These are phyloP conservation scores for Talaromyces sp. DNA, from an alignment of 2,329 filamentous ascomycete genomes.

Conservation along the genomic window DNA sequence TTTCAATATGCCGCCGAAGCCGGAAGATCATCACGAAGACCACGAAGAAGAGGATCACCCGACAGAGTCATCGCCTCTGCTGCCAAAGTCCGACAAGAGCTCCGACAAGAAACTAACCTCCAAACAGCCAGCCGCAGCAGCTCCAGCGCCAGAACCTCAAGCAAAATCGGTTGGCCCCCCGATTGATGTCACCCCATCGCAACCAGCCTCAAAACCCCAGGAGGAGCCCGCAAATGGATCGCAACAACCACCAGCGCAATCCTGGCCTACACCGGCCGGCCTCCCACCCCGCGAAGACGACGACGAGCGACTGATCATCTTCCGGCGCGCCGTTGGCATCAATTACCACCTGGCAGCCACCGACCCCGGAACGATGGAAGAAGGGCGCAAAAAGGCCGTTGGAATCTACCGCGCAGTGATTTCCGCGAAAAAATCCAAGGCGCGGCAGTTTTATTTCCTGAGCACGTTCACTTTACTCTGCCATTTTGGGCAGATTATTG, in stretches of 20 bases:
- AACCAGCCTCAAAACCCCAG: not conserved
- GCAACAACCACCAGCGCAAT: not conserved
- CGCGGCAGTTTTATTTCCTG: constrained; percentile 6
- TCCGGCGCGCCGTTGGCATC: constrained; percentile 12
- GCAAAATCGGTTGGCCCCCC: constrained; percentile 1
- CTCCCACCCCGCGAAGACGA: constrained; percentile 5
- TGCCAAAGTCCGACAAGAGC: not conserved
- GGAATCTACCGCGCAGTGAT: constrained; percentile 11
- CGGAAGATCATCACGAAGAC: not conserved
- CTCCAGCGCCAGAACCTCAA: not conserved
- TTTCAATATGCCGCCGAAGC: not conserved
- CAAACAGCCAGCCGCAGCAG: not conserved
- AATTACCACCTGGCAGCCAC: constrained; percentile 8
- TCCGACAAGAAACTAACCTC: not conserved
- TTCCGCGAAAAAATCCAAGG: constrained; percentile 1
- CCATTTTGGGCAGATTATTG: constrained; percentile 37
- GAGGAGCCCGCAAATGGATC: not conserved
- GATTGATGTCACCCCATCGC: constrained; percentile 1
- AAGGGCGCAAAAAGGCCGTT: constrained; percentile 7
- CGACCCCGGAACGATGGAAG: constrained; percentile 10
- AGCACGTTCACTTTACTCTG: constrained; percentile 7
- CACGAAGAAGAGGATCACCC: not conserved
- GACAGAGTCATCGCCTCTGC: constrained; percentile 10
- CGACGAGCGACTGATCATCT: constrained; percentile 10
- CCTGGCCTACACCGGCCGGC: constrained; percentile 8